Base-by-base conservation (phyloP, 768 basidiomycete species). In the Mycena filopes region DNA sequence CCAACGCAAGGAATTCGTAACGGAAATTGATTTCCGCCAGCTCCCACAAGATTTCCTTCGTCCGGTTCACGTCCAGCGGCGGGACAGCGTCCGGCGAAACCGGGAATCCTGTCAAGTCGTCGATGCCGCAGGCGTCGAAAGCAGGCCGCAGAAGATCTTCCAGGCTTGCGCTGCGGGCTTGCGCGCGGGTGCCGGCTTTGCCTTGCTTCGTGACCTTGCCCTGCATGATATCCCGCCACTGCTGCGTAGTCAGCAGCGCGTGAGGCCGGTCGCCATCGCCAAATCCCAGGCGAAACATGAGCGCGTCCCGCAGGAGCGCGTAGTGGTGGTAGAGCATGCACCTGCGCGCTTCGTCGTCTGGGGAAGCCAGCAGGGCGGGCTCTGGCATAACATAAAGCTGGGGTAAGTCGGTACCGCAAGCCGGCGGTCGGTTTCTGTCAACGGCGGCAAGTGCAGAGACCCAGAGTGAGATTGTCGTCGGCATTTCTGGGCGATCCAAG, bases 1-100 rank as follows among this genome's bases (percentile, higher is more conserved):
- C 51, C 16, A 73, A 66, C 20, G 67, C 63, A 20, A 60, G 61
- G 31, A 72, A 56, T 43, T 70, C 58, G 38, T 60, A 70, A 9
- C 50, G 59, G 40, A 68, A 72, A 23, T 51, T 63, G n/a, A 69
- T 61, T n/a, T n/a, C n/a, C n/a, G n/a, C n/a, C n/a, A n/a, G n/a
- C n/a, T n/a, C n/a, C n/a, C n/a, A n/a, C n/a, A 69, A n/a, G 23
- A 71, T 25, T 23, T 60, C 58, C 33, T 58, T 46, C 6, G 33
- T 29, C 2, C 31, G 23, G 56, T 58, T 45, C 31, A 58, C 46
- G 15, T 47, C 11, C 47, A 60, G 3, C 28, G 58, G 46, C 4
- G 48, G 58, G 46, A 50, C 15, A 36, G 58, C 48, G 20, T 60
- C 45, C 1, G 51, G 42, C 13, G 50, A 33, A 26, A 61, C 58